phyloP scores from a whole-genome alignment of 2,329 filamentous ascomycete genomes.

The Fusarium sacchari region DNA sequence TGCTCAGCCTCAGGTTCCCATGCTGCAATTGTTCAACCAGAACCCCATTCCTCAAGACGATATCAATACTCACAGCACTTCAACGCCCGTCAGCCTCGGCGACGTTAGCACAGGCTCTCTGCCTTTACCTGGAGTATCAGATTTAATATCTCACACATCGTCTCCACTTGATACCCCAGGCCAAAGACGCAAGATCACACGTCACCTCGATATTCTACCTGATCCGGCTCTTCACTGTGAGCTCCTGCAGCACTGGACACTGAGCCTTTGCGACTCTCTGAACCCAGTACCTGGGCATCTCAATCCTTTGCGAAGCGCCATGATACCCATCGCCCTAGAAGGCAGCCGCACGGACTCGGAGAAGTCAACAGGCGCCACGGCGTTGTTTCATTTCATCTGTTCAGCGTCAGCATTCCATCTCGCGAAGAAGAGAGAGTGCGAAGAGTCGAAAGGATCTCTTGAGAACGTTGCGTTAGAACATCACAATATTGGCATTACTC shows the following conservation, averaged over 20 bases:
- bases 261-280: slow-evolving; percentile 38
- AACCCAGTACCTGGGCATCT: slow-evolving; percentile 35
- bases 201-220: slow-evolving; percentile 33
- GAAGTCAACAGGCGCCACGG: slow-evolving; percentile 33
- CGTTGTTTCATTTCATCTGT: slow-evolving; percentile 41
- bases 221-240: slow-evolving; percentile 37
- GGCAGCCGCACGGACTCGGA: slow-evolving; percentile 35
- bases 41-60: background rate
- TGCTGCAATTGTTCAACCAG: background rate
- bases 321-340: slow-evolving; percentile 41
- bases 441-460: slow-evolving; percentile 22
- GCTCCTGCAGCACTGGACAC: slow-evolving; percentile 36
- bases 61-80: background rate
- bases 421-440: slow-evolving; percentile 13
- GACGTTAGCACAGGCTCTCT: background rate
- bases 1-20: background rate
- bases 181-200: background rate
- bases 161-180: background rate
- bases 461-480: slow-evolving; percentile 41
- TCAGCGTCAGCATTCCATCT: slow-evolving; percentile 39
- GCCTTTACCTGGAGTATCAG: background rate
- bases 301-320: slow-evolving; percentile 36
- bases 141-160: background rate
- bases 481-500: slow-evolving; percentile 40
- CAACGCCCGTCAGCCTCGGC: slow-evolving; percentile 1